These are phyloP conservation scores for Aciculoconidium aculeatum DNA, from an alignment of 805 yeast genomes.

Conservation along the genomic window DNA sequence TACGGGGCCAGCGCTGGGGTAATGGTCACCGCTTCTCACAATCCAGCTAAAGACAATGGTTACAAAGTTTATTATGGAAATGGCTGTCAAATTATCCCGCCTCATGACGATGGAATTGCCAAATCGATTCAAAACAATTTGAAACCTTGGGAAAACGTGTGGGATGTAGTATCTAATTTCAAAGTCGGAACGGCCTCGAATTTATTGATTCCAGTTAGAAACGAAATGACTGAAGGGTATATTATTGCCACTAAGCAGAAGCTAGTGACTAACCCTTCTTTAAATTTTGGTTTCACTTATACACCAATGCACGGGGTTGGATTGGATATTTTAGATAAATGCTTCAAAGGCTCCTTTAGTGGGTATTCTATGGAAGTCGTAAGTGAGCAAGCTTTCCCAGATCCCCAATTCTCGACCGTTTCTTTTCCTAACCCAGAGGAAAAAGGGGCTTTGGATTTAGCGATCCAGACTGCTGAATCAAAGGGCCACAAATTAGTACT, in stretches of 20 bases:
- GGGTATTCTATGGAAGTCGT: conserved; percentile 40
- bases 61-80: conserved; percentile 90
- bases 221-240: conserved; percentile 40
- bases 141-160: conserved; percentile 50
- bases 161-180: conserved; percentile 41
- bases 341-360: conserved; percentile 33
- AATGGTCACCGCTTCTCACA: conserved; percentile 90
- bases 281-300: conserved; percentile 55
- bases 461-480: conserved; percentile 55
- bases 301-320: conserved; percentile 99
- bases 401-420: conserved; percentile 84
- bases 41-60: conserved; percentile 84
- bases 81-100: conserved; percentile 95
- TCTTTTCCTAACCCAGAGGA: conserved; percentile 95
- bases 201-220: conserved; percentile 36
- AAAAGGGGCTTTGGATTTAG: conserved; percentile 77
- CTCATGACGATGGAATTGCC: conserved; percentile 77
- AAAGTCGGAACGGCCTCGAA: conserved; percentile 13
- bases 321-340: conserved; percentile 44
- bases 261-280: conserved; percentile 23
- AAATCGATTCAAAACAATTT: conserved; percentile 53
- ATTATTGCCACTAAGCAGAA: conserved; percentile 17
- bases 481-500: conserved; percentile 50
- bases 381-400: conserved; percentile 62
- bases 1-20: conserved; percentile 71